These are phyloP conservation scores for Phyllosticta citrichinensis DNA, from an alignment of 2,329 filamentous ascomycete genomes.

Conservation along the genomic window DNA sequence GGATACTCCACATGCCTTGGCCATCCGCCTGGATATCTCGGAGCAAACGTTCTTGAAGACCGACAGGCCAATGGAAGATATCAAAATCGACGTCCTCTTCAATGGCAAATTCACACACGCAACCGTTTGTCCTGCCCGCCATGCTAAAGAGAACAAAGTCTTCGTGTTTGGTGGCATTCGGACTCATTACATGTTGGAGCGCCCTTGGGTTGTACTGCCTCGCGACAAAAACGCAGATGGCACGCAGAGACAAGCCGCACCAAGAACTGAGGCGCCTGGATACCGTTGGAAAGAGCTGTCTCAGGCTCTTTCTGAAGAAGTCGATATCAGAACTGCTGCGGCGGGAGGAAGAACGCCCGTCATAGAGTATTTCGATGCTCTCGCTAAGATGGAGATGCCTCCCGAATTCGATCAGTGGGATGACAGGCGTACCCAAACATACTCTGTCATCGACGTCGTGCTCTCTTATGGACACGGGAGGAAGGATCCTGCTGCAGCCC, in stretches of 20 bases:
- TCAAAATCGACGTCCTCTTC: constrained; percentile 40
- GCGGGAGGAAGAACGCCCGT: constrained; percentile 22
- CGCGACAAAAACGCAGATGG: constrained; percentile 18
- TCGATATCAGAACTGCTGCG: constrained; percentile 24
- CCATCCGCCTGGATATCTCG: constrained; percentile 22
- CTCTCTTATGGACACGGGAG: constrained; percentile 12
- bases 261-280: constrained; percentile 7
- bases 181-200: constrained; percentile 30
- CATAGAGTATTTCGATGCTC: constrained; percentile 27
- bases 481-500: constrained; percentile 1
- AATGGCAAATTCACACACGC: constrained; percentile 35
- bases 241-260: constrained; percentile 10
- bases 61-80: constrained; percentile 17
- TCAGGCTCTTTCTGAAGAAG: constrained; percentile 24
- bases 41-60: constrained; percentile 17
- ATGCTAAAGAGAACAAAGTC: not conserved
- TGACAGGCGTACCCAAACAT: constrained; percentile 19
- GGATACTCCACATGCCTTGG: constrained; percentile 17
- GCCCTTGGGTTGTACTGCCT: constrained; percentile 34
- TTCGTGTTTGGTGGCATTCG: constrained; percentile 30
- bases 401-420: constrained; percentile 22
- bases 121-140: constrained; percentile 16
- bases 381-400: constrained; percentile 31
- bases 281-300: constrained; percentile 28
- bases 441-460: constrained; percentile 30